These are phyloP conservation scores for Nothophoma quercina DNA, from an alignment of 2,329 filamentous ascomycete genomes.

Conservation along the genomic window DNA sequence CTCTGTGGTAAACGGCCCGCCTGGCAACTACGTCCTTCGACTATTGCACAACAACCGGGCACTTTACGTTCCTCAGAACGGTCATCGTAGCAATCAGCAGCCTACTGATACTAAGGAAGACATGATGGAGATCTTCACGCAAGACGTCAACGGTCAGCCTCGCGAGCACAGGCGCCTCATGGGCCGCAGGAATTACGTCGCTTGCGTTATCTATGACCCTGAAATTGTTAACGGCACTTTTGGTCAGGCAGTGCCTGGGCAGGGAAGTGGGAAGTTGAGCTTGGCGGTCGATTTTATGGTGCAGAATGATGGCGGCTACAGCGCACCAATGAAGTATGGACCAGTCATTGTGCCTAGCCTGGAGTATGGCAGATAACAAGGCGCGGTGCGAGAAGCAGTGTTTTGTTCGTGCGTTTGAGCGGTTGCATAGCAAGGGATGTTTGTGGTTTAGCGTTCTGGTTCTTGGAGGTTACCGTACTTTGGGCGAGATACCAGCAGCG, in stretches of 20 bases:
- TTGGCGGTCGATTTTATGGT: conserved; percentile 97
- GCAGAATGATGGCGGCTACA: conserved; percentile 85
- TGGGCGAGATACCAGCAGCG: neutral
- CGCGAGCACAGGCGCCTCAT: conserved; percentile 91
- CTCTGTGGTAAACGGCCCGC: conserved; percentile 88
- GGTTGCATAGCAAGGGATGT: conserved; percentile 34
- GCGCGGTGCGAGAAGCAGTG: neutral
- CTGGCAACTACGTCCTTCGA: conserved; percentile 85
- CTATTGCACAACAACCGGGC: conserved; percentile 95
- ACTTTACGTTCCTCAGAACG: conserved; percentile 90
- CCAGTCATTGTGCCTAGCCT: conserved; percentile 88
- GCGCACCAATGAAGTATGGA: conserved; percentile 89
- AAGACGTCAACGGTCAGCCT: conserved; percentile 82
- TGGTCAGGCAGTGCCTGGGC: conserved; percentile 49
- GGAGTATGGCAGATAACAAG: conserved; percentile 59
- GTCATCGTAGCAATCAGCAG: conserved; percentile 71
- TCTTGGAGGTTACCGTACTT: neutral
- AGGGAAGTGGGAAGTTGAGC: conserved; percentile 67
- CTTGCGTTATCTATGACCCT: conserved; percentile 92
- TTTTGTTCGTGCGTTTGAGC: conserved; percentile 19
- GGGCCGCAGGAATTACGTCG: conserved; percentile 90
- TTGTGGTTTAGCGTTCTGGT: neutral
- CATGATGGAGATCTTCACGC: conserved; percentile 99
- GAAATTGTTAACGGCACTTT: conserved; percentile 68
- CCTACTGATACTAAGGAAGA: conserved; percentile 96